These are phyloP conservation scores for Umbilicus rupestris DNA, from an alignment of 164 flowering plant species.

Conservation along the genomic window DNA sequence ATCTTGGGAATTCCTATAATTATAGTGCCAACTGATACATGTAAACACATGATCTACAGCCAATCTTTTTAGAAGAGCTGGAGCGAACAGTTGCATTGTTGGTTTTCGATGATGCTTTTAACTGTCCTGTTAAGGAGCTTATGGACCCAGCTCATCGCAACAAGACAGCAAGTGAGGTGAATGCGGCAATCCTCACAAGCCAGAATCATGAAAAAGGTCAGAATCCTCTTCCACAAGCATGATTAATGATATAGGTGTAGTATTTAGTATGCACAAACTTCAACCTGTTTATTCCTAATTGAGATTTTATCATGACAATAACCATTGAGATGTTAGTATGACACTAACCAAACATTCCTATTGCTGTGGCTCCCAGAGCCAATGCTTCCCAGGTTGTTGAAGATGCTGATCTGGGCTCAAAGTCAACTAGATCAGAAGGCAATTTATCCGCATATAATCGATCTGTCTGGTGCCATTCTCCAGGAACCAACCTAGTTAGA, in stretches of 20 bases:
- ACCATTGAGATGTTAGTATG: not conserved
- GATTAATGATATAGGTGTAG: not conserved
- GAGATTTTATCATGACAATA: not conserved
- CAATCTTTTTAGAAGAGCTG: constrained; percentile 83
- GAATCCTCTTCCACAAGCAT: not conserved
- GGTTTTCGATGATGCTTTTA: constrained; percentile 84
- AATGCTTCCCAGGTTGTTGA: constrained; percentile 78
- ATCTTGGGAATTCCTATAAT: not conserved
- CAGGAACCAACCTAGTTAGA: constrained; percentile 48
- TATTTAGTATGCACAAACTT: not conserved
- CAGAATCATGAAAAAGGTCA: constrained; percentile 95
- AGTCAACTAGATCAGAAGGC: constrained; percentile 83
- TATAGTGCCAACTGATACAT: not conserved
- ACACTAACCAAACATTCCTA: not conserved
- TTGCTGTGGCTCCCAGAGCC: constrained; percentile 45
- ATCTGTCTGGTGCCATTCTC: constrained; percentile 53
- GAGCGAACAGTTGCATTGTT: constrained; percentile 84
- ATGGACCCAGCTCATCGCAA: constrained; percentile 82
- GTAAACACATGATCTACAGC: constrained; percentile 38
- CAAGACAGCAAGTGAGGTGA: constrained; percentile 92
- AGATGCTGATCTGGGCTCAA: constrained; percentile 89
- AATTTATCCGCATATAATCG: constrained; percentile 67
- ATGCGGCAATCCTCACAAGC: constrained; percentile 94
- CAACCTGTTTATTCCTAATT: not conserved
- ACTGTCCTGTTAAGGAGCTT: constrained; percentile 84